phyloP scores from a whole-genome alignment of 2,329 filamentous ascomycete species.

The Venturiaceae sp. region DNA sequence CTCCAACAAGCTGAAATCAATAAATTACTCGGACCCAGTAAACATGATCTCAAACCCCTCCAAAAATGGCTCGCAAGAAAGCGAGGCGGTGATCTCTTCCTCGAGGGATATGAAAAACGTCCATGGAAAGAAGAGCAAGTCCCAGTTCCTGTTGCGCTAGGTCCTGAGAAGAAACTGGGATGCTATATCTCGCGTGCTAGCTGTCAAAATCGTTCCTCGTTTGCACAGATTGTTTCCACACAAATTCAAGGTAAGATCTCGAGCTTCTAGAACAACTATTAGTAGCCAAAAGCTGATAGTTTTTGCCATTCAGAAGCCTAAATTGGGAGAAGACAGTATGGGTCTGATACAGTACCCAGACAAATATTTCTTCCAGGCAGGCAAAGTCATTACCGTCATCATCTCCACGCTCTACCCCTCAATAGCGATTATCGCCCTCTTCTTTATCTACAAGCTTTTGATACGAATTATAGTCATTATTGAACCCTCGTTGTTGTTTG shows the following conservation, averaged over 20 bases:
- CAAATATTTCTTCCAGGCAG: neutral
- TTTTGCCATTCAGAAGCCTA: neutral
- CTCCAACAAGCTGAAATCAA: neutral
- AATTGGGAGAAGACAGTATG: neutral
- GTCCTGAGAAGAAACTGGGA: neutral
- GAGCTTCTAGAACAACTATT: too few relatives aligned
- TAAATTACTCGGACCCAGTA: neutral
- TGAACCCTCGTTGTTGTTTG: conserved; percentile 14
- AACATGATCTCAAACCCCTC: neutral
- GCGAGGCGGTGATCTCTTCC: neutral
- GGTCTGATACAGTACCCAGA: neutral
- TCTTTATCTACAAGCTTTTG: conserved; percentile 13
- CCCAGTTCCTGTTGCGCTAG: neutral
- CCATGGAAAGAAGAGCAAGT: neutral
- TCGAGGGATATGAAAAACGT: neutral
- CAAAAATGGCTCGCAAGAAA: neutral
- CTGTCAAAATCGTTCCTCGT: neutral
- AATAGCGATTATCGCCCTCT: conserved; percentile 15
- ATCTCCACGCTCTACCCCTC: conserved; percentile 15
- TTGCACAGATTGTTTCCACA: neutral
- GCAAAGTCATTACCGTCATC: neutral
- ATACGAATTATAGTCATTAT: conserved; percentile 15
- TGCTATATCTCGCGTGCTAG: neutral
- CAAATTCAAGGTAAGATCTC: neutral
- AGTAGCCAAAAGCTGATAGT: too few relatives aligned